Percentiles rank a stretch among this genome's conserved stretches.
These are phyloP conservation scores for Sisymbrium altissimum DNA, from an alignment of 345 rosid species.

Conservation along the genomic window DNA sequence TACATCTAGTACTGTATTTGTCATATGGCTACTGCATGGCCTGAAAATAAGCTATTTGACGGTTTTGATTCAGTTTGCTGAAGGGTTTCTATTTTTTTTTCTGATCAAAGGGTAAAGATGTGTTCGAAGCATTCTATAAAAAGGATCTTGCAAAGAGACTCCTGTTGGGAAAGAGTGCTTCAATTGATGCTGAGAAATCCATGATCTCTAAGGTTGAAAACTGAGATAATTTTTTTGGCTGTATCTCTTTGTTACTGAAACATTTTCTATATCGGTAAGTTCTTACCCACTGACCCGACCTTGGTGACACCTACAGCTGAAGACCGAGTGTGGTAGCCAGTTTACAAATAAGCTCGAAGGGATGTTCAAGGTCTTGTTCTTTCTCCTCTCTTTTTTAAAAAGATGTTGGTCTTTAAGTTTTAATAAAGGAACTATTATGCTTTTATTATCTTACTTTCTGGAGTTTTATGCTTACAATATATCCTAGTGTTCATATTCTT, in stretches of 20 bases:
- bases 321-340: conserved; percentile 98
- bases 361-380: conserved; percentile 84
- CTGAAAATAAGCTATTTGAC: neutral
- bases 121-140: conserved; percentile 96
- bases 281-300: conserved; percentile 27
- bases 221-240: neutral
- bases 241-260: neutral
- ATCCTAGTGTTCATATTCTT: neutral
- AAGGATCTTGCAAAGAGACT: conserved; percentile 98
- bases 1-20: neutral
- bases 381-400: neutral
- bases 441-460: neutral
- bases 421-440: neutral
- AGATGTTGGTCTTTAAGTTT: conserved; percentile 9
- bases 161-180: conserved; percentile 94
- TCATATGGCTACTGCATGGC: neutral
- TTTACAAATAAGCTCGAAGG: conserved; percentile 99
- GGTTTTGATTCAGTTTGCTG: conserved; percentile 19
- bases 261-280: neutral
- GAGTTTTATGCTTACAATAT: neutral
- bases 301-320: conserved; percentile 58
- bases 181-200: conserved; percentile 98
- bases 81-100: conserved; percentile 8
- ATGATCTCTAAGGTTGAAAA: conserved; percentile 51
- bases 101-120: conserved; percentile 86